These are phyloP conservation scores for Candida suzukii DNA, from an alignment of 805 yeast genomes.

Conservation along the genomic window DNA sequence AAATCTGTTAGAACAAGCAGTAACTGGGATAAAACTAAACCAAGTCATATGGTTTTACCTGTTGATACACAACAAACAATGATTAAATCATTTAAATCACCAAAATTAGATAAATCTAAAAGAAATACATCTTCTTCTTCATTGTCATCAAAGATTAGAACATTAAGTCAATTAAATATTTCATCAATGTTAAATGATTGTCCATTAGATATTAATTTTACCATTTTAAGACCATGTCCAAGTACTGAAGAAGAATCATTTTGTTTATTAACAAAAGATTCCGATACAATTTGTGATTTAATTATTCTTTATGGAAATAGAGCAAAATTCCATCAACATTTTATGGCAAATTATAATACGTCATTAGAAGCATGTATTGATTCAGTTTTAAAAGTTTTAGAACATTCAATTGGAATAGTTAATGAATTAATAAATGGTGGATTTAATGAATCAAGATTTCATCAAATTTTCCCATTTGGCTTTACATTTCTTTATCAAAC, in stretches of 20 bases:
- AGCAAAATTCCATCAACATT: constrained; percentile 46
- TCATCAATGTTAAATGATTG: constrained; percentile 17
- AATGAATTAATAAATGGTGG: constrained; percentile 26
- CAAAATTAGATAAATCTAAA: constrained; percentile 2
- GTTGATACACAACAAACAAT: constrained; percentile 17
- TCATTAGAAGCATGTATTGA: constrained; percentile 31
- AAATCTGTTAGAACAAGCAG: constrained; percentile 14
- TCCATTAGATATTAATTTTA: constrained; percentile 23
- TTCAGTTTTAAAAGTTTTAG: constrained; percentile 32
- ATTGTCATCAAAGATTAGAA: too few species aligned
- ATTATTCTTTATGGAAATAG: constrained; percentile 41
- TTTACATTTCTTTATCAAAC: constrained; percentile 46
- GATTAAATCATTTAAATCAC: constrained; percentile 1
- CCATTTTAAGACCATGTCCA: constrained; percentile 22
- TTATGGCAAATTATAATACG: constrained; percentile 29
- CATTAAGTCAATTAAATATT: constrained; percentile 13
- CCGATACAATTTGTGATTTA: constrained; percentile 37
- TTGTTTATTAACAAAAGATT: constrained; percentile 22
- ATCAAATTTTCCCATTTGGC: constrained; percentile 36
- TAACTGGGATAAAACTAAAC: constrained; percentile 13
- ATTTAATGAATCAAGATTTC: constrained; percentile 24
- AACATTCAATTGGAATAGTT: constrained; percentile 28
- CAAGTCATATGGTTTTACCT: constrained; percentile 20
- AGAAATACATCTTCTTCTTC: too few species aligned
- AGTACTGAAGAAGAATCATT: constrained; percentile 13